A percentile compares a stretch with the other conserved stretches of the same genome.
phyloP scores from a whole-genome alignment of 2,329 filamentous ascomycete species.

The Ophiognomonia clavigignenti-juglandacearum region DNA sequence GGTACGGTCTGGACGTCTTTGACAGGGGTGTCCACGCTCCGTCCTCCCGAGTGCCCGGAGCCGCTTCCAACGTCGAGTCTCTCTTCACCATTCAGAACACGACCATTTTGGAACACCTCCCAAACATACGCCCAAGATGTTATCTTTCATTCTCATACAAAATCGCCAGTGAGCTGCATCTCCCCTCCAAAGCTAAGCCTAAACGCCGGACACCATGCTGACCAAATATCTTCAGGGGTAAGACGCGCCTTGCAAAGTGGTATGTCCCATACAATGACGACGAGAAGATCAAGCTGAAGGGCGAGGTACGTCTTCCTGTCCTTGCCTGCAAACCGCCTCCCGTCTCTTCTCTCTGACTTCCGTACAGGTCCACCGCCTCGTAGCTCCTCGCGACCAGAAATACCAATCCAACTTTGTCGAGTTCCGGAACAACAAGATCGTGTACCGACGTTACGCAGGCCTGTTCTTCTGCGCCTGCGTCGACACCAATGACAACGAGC shows the following conservation, averaged over 20 bases:
- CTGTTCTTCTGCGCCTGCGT: slow-evolving; percentile 99
- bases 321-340: not conserved
- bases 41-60: slow-evolving; percentile 7
- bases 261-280: slow-evolving; percentile 98
- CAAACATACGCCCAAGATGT: slow-evolving; percentile 37
- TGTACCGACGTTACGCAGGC: slow-evolving; percentile 94
- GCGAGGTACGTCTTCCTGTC: slow-evolving; percentile 61
- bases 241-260: slow-evolving; percentile 98
- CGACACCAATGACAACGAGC: slow-evolving; percentile 97
- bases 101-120: slow-evolving; percentile 8
- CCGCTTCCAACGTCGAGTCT: slow-evolving; percentile 12
- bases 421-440: slow-evolving; percentile 88
- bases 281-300: slow-evolving; percentile 98
- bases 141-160: slow-evolving; percentile 87
- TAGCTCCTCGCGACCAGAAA: slow-evolving; percentile 96
- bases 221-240: slow-evolving; percentile 60
- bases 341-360: not conserved
- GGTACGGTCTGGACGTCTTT: too few relatives aligned
- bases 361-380: slow-evolving; percentile 85
- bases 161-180: slow-evolving; percentile 67
- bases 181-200: too few relatives aligned
- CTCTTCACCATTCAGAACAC: not conserved
- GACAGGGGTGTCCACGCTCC: not conserved
- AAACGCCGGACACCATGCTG: not conserved
- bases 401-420: slow-evolving; percentile 99